Evolutionary conservation across 2,329 filamentous ascomycete species (phyloP), one percentile per base, ranked within the genome.

Genomic region (Sporothrix variecibatus): DNA sequence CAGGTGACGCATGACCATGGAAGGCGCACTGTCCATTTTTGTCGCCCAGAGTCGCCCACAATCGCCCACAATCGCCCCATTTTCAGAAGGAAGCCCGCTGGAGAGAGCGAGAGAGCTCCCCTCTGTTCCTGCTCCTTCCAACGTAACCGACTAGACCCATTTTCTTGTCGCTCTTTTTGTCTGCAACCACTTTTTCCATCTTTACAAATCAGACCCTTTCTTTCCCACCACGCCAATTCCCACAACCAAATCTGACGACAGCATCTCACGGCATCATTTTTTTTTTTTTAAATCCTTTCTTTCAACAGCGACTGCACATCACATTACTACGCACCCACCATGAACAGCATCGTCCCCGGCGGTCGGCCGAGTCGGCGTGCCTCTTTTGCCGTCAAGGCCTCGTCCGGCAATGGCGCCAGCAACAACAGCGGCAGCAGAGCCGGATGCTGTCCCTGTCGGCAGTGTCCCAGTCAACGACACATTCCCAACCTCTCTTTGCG

Each of bases 361-460:
- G 81, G 23, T 79, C 81, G 76, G 78, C 82, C 77, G 78, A 80
- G 78, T 82, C 82, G 75, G 78, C 84, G 80, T 81, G 84, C 80
- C 79, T 83, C 77, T 79, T 82, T 76, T 82, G 83, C 77, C 78
- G 82, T 77, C 84, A 83, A 75, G 81, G 82, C 64, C 81, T 82
- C 72, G 81, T 83, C 77, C 83, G 80, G 75, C 75, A 82, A 20
- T 73, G 82, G 75, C 84, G 85, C 74, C 84, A 84, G 70, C 84
- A 73, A 34, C 72, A 68, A 31, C 71, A 74, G 12, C 70, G 60
- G 2, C 71, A 74, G 31, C 72, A 43, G 60, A 23, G 67, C 43
- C 15, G 62, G n/a, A 20, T 26, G 53, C 23, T 43, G 26, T 62
- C 75, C 20, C 23, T 49, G 9, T 43, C 86, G 3, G 83, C 82